Percentiles rank a stretch among this genome's conserved stretches.
phyloP scores from a whole-genome alignment of 2,329 filamentous ascomycete species.

The Alternaria infectoria region DNA sequence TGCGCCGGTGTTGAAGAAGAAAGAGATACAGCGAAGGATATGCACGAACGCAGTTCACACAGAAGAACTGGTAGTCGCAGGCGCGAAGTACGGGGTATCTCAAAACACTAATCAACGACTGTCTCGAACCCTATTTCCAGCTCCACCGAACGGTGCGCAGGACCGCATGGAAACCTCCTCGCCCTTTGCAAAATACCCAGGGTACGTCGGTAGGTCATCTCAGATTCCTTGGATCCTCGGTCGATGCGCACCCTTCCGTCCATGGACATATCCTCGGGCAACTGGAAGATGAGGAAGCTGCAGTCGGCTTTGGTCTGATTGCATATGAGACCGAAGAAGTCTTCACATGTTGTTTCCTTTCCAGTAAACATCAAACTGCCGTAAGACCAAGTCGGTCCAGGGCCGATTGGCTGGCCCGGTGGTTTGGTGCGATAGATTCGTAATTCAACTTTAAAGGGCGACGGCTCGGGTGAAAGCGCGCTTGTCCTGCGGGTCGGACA shows the following conservation, averaged over 20 bases:
- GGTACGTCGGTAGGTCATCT: conserved; percentile 5
- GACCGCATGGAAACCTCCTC: conserved; percentile 9
- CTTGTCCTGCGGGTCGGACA: not conserved
- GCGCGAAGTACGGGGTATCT: not conserved
- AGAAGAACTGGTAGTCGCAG: not conserved
- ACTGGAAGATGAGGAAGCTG: conserved; percentile 17
- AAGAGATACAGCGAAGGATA: not conserved
- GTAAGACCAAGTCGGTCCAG: not conserved
- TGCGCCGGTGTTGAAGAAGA: not conserved
- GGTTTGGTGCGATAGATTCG: conserved; percentile 7
- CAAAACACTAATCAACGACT: not conserved
- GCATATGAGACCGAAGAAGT: conserved; percentile 14
- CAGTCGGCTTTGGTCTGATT: conserved; percentile 6
- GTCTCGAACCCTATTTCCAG: conserved; percentile 8
- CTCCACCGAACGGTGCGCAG: conserved; percentile 13
- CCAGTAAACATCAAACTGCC: conserved; percentile 2
- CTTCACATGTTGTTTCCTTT: not conserved
- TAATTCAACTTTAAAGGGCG: conserved; percentile 6
- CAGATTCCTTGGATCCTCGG: not conserved
- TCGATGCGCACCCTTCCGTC: conserved; percentile 11
- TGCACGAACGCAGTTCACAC: no score
- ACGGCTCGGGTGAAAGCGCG: not conserved
- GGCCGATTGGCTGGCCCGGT: not conserved
- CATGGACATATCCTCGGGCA: conserved; percentile 21
- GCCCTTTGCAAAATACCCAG: conserved; percentile 10